Evolutionary conservation across 2,329 filamentous ascomycete genomes (phyloP).

Genomic region (Graphium sp.): DNA sequence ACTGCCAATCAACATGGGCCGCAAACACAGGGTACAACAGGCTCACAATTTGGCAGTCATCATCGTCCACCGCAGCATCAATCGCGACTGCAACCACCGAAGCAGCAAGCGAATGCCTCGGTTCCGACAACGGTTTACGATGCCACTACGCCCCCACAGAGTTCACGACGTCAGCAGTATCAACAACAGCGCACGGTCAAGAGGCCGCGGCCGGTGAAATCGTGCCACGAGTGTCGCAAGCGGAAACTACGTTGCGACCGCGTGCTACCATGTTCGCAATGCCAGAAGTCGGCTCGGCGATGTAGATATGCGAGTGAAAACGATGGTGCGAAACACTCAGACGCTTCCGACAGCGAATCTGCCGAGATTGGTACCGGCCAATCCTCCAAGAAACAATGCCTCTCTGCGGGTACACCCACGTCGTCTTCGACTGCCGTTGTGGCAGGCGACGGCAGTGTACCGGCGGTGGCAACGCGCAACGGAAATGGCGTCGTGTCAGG

Average conservation of each 20-base stretch:
- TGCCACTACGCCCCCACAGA: no score
- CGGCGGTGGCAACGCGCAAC: slow-evolving; percentile 4
- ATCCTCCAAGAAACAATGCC: slow-evolving; percentile 20
- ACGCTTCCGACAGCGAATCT: slow-evolving; percentile 25
- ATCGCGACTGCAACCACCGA: no score
- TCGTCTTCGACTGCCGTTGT: slow-evolving; percentile 5
- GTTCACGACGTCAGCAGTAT: no score
- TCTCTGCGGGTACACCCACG: slow-evolving; percentile 2
- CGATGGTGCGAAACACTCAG: slow-evolving; percentile 27
- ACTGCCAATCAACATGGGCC: no score
- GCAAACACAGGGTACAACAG: no score
- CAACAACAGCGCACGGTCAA: slow-evolving; percentile 28
- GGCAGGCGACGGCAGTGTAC: slow-evolving; percentile 1
- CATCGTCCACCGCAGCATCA: no score
- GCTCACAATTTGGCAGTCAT: no score
- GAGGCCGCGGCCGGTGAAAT: slow-evolving; percentile 35
- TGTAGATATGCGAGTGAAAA: slow-evolving; percentile 36
- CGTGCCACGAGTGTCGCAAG: slow-evolving; percentile 38
- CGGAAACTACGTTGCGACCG: slow-evolving; percentile 40
- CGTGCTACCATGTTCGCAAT: slow-evolving; percentile 37
- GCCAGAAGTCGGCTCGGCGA: slow-evolving; percentile 34
- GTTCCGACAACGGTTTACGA: no score
- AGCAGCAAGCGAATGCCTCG: no score
- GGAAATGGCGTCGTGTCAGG: slow-evolving; percentile 11
- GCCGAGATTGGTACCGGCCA: slow-evolving; percentile 8